Evolutionary conservation across 2,329 filamentous ascomycete species (phyloP), one percentile per base, ranked within the genome.

Genomic region (Hansfordia pulvinata): DNA sequence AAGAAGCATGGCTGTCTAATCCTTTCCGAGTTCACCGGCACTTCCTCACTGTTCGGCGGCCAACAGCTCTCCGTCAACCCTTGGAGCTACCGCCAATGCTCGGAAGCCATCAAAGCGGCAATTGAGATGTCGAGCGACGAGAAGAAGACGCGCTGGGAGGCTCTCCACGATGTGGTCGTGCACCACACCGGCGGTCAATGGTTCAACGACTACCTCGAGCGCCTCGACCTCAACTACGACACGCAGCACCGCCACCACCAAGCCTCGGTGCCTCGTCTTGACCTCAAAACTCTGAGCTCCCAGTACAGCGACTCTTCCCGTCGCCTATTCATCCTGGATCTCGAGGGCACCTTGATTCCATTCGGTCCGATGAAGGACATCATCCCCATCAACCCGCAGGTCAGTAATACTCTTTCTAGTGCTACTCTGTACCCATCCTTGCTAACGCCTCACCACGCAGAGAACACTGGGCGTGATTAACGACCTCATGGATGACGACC

Each of bases 1-100:
- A 85, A 85, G 57, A 86, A 83, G 52, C 75, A 90, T 43, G 84
- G 84, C 3, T 86, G 85, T 2, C 63, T 96, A 22, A 93, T 96
- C 37, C 60, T 96, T 28, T 93, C 84, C 35, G 88, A 96, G 49
- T 96, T 96, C 46, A 93, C 88, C 2, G 90, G 88, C 14, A 93
- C 85, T 32, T 76, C 86, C 2, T 83, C 81, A 0, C 66, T 96
- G 3, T 93, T 96, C 43, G 72, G 73, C 10, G 72, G 78, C 23
- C 72, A 82, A 31, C 79, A 90, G 36, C 65, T 96, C 10, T 69
- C 82, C 0, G 79, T 96, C 42, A 96, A 96, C 46, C 88, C 88
- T 0, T 96, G 88, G 88, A 83, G 94, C 48, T 93, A 93, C 50
- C 71, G 78, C 19, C 74, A 84, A 46, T 92, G 83, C 41, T 82